A percentile compares a stretch with the other conserved stretches of the same genome.
Conservation (phyloP, 1,284 basidiomycete genomes). For the Wallemia hederae region DNA sequence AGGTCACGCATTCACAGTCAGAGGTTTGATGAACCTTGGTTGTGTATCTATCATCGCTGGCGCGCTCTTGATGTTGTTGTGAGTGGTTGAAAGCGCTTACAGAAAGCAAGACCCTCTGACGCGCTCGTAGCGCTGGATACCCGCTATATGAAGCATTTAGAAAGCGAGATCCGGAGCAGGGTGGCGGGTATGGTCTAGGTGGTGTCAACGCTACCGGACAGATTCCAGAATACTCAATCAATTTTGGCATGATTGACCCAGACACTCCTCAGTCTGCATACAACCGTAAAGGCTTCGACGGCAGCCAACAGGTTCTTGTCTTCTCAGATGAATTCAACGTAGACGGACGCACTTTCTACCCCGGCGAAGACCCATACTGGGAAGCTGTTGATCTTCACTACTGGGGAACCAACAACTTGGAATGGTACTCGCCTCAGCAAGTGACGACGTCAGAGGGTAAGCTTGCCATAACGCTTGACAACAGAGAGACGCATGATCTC, state of each 20-base stretch:
- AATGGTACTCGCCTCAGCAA: constrained; percentile 57
- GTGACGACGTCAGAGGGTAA: constrained; percentile 47
- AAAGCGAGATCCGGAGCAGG: not conserved
- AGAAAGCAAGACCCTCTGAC: not conserved
- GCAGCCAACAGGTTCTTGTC: constrained; percentile 34
- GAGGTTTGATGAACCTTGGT: not conserved
- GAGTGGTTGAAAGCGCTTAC: not conserved
- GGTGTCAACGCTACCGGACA: constrained; percentile 47
- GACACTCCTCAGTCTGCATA: constrained; percentile 33
- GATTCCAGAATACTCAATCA: constrained; percentile 22
- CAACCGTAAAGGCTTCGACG: constrained; percentile 33
- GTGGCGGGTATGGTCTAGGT: constrained; percentile 31
- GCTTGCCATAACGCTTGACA: constrained; percentile 43
- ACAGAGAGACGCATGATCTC: constrained; percentile 36
- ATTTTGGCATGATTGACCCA: constrained; percentile 40
- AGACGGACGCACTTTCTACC: constrained; percentile 32
- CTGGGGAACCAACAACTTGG: constrained; percentile 38
- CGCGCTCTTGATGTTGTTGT: not conserved
- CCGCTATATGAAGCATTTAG: not conserved
- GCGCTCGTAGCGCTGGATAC: not conserved
- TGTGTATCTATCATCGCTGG: not conserved
- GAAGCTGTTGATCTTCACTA: constrained; percentile 49
- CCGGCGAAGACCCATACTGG: constrained; percentile 43
- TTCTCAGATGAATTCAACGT: constrained; percentile 68
- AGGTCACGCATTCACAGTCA: not conserved